Base-by-base conservation (phyloP, 1,284 basidiomycete genomes). In the Takashimella koratensis region DNA sequence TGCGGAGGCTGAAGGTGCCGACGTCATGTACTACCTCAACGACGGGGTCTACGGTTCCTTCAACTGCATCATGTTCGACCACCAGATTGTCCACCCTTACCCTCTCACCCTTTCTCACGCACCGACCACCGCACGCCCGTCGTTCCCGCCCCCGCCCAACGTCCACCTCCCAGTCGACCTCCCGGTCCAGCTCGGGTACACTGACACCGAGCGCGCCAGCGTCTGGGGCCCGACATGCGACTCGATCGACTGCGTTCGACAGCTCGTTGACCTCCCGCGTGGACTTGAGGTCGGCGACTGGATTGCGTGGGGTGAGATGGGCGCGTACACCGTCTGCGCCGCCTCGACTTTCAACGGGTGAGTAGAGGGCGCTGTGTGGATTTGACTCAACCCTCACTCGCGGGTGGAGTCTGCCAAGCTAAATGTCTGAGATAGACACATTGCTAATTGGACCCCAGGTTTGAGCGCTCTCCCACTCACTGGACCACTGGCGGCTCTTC, bases 1-100 rank as follows among this genome's bases (percentile, higher is more conserved):
- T 3, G 58, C 51, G 22, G 64, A 62, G 41, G 62, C 64, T 43
- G 76, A 79, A 59, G 71, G 71, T 54, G 73, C 77, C 16, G 74
- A 76, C 50, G 77, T 77, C 43, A 79, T 80, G 78, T 80, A 95
- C 79, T 97, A 96, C 80, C 90, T 96, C 82, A 96, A 94, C 78
- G 94, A 96, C 75, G 94, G 93, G 44, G 90, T 97, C 41, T 98
- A 98, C 76, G 94, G 95, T 51, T 89, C 95, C 20, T 98, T 98
- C 83, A 98, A 98, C 82, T 93, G 90, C 76, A 89, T 91, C 76
- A 80, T 95, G 70, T 95, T 94, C 75, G 91, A 95, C 77, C 92
- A 94, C 77, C 89, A 92, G 71, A 83, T 85, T 56, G 87, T 90
- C 19, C 82, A 87, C 67, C 91, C 91, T 41, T 86, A 89, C 74